Evolutionary conservation across 768 basidiomycete species (phyloP), one percentile per base, ranked within the genome.

Genomic region (Serendipita sp.): DNA sequence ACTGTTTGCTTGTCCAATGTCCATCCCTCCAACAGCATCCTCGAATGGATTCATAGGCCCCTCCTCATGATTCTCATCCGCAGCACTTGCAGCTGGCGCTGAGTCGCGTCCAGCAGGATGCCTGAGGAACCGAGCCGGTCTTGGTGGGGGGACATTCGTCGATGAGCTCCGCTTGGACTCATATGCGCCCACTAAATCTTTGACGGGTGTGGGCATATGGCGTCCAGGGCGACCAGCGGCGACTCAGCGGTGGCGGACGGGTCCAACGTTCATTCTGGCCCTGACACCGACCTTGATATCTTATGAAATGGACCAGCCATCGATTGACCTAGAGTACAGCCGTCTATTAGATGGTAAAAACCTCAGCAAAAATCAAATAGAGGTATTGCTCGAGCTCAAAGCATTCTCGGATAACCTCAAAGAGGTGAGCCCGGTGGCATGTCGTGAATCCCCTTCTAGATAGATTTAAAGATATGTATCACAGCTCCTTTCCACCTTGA

Each of bases 81-180:
- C 40, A 40, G 40, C 13, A 13, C 40, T 40, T 13, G 40, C 40
- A 40, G 13, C 40, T 40, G 40, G 40, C 40, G 48, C 29, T 3
- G 48, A 50, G 5, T 18, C 29, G 48, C 48, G 48, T n/a, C 27
- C 11, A 60, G 55, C 27, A 18, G 55, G 55, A 60, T 60, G 55
- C 55, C 33, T 60, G 55, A 60, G 55, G 36, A 60, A 60, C 55
- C 55, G 27, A 34, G 55, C 55, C 10, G 55, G 55, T 31, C 27
- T 29, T n/a, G 55, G 55, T n/a, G 55, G 4, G n/a, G 55, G 55
- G 0, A 4, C 36, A 23, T 10, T 23, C 10, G 16, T 23, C 34
- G 55, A 10, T 60, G 55, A 37, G 16, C 27, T 60, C 11, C 16
- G 4, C 55, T 31, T 60, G 27, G 55, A 31, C 36, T 60, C 55